Conservation (phyloP, 108 stramenopile genomes). For the Halocafeteria seosinensis region DNA sequence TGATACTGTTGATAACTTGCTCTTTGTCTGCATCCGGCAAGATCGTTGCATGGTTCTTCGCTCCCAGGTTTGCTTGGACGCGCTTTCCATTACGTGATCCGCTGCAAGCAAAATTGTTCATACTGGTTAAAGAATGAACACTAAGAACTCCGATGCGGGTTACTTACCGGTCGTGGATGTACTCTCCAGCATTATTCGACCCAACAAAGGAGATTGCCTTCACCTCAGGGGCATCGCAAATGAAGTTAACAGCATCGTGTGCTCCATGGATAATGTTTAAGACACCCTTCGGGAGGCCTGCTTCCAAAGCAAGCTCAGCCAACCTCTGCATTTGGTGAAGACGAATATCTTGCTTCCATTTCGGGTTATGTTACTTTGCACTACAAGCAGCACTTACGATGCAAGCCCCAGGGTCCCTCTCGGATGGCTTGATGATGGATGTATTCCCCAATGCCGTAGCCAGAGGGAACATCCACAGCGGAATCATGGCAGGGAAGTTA, state of each 20-base stretch:
- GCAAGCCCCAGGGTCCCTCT: conserved; percentile 21
- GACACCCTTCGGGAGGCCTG: conserved; percentile 73
- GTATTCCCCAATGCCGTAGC: conserved; percentile 78
- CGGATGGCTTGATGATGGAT: conserved; percentile 61
- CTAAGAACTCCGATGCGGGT: too few species aligned
- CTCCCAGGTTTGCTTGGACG: conserved; percentile 76
- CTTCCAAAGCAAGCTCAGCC: conserved; percentile 53
- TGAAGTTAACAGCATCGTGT: conserved; percentile 52
- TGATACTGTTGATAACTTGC: conserved; percentile 1
- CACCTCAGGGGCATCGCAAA: conserved; percentile 58
- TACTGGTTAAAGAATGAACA: too few species aligned
- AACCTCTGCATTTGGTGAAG: too few species aligned
- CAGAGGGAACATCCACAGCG: conserved; percentile 85
- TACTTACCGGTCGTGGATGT: conserved; percentile 61
- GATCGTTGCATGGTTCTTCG: conserved; percentile 82
- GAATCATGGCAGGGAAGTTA: conserved; percentile 84
- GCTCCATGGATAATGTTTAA: conserved; percentile 75
- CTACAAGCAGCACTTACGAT: too few species aligned
- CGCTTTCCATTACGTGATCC: conserved; percentile 60
- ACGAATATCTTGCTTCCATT: too few species aligned
- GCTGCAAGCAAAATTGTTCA: too few species aligned
- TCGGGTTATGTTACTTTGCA: too few species aligned
- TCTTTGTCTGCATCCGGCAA: conserved; percentile 58
- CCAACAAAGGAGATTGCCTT: conserved; percentile 83
- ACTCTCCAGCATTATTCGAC: conserved; percentile 57